Conservation (phyloP, 257 asterid genomes). For the Nicotiana sylvestris region DNA sequence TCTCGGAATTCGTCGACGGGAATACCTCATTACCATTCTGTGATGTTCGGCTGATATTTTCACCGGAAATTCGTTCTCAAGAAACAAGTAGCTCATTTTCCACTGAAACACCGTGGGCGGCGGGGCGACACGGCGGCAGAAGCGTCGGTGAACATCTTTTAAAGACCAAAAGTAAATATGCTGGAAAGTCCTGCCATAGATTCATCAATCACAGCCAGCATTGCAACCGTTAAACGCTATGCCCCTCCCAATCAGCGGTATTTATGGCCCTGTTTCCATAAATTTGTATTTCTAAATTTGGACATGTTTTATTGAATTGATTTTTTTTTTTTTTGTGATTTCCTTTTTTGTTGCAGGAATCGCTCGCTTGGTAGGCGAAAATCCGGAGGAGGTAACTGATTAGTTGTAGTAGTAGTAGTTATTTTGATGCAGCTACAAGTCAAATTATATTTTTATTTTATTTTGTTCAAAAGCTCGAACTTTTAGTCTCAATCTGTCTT, state of each 20-base stretch:
- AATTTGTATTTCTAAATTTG: not conserved
- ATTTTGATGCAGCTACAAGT: not conserved
- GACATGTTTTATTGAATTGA: not conserved
- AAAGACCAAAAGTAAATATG: conserved; percentile 28
- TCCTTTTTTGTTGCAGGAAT: conserved; percentile 45
- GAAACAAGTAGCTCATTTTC: not conserved
- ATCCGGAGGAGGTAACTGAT: conserved; percentile 72
- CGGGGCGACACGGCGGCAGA: conserved; percentile 12
- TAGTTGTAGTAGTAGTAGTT: too few relatives aligned
- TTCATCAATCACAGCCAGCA: conserved; percentile 49
- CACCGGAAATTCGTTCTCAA: not conserved
- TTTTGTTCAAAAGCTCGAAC: not conserved
- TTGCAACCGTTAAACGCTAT: conserved; percentile 69
- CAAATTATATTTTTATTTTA: not conserved
- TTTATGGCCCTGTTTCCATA: not conserved
- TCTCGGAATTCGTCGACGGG: not conserved
- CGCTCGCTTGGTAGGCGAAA: conserved; percentile 80
- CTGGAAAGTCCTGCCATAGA: conserved; percentile 66
- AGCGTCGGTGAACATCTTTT: conserved; percentile 11
- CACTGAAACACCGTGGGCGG: not conserved
- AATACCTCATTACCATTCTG: not conserved
- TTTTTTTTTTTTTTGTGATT: conserved; percentile 1
- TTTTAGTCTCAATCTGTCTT: too few relatives aligned
- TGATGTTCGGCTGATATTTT: not conserved
- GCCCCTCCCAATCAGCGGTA: conserved; percentile 93